Conservation (phyloP, 2,329 filamentous ascomycete species). For the Sphaceloma murrayae region DNA sequence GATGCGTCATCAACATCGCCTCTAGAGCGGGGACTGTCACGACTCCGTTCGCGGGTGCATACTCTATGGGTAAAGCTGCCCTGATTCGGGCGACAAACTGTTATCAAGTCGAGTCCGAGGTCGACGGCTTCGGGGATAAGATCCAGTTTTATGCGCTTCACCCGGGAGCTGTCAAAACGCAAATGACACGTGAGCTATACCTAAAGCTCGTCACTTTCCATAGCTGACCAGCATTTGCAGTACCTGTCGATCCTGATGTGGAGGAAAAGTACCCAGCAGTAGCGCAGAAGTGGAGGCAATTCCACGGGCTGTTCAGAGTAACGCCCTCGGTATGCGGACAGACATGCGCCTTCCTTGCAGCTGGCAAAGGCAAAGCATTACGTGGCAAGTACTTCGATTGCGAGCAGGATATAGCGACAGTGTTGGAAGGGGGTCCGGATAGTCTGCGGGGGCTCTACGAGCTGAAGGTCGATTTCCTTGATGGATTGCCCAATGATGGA, state of each 20-base stretch:
- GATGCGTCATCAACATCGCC: constrained; percentile 7
- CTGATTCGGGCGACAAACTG: constrained; percentile 1
- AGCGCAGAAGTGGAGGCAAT: neutral
- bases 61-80: constrained; percentile 4
- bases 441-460: too few relatives aligned
- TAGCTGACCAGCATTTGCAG: neutral
- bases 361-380: neutral
- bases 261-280: neutral
- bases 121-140: neutral
- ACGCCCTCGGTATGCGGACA: neutral
- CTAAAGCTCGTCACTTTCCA: neutral
- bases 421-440: too few relatives aligned
- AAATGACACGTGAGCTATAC: constrained; percentile 4
- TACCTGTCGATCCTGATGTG: too few relatives aligned
- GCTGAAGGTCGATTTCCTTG: too few relatives aligned
- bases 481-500: too few relatives aligned
- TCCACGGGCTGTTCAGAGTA: neutral
- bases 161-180: neutral
- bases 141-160: neutral
- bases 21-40: constrained; percentile 1
- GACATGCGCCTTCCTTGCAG: neutral
- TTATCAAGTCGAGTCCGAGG: neutral
- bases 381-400: constrained; percentile 1
- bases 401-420: constrained; percentile 2
- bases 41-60: neutral